phyloP scores from a whole-genome alignment of 768 basidiomycete genomes.

The Fibroporia radiculosa region DNA sequence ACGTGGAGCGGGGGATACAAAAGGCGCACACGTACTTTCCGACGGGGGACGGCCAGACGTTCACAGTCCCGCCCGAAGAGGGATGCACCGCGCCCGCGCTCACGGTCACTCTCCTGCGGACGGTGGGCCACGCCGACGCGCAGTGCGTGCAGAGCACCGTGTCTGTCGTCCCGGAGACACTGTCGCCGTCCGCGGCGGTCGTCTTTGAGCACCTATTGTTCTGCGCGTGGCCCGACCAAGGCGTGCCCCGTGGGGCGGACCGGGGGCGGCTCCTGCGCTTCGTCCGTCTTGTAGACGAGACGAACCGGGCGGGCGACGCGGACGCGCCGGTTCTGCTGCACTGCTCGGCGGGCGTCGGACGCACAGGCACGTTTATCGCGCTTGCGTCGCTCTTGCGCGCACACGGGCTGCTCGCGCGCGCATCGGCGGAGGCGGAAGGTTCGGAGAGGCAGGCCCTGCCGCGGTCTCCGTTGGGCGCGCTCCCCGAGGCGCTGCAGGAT shows the following conservation, averaged over 20 bases:
- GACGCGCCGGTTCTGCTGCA: constrained; percentile 77
- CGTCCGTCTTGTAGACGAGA: constrained; percentile 51
- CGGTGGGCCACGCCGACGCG: constrained; percentile 41
- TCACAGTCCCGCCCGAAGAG: constrained; percentile 37
- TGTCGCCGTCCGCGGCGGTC: constrained; percentile 26
- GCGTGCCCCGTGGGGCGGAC: constrained; percentile 61
- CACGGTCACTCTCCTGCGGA: constrained; percentile 49
- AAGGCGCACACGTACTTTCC: constrained; percentile 83
- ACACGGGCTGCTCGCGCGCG: constrained; percentile 33
- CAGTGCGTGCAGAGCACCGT: constrained; percentile 57
- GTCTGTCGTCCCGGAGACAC: constrained; percentile 26
- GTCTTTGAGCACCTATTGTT: constrained; percentile 69
- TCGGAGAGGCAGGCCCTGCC: constrained; percentile 28
- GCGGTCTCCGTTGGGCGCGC: constrained; percentile 49
- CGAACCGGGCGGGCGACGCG: constrained; percentile 50
- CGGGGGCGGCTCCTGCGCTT: constrained; percentile 55
- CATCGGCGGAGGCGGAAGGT: constrained; percentile 17
- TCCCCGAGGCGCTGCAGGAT: constrained; percentile 38
- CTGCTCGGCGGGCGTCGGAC: constrained; percentile 84
- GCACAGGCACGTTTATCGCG: constrained; percentile 83
- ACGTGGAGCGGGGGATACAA: constrained; percentile 57
- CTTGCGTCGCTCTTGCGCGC: constrained; percentile 70
- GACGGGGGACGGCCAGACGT: constrained; percentile 39
- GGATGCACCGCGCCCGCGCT: constrained; percentile 36
- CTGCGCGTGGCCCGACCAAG: constrained; percentile 78